These are phyloP conservation scores for Barbatosphaeria neglecta DNA, from an alignment of 495 filamentous ascomycete species.

Conservation along the genomic window DNA sequence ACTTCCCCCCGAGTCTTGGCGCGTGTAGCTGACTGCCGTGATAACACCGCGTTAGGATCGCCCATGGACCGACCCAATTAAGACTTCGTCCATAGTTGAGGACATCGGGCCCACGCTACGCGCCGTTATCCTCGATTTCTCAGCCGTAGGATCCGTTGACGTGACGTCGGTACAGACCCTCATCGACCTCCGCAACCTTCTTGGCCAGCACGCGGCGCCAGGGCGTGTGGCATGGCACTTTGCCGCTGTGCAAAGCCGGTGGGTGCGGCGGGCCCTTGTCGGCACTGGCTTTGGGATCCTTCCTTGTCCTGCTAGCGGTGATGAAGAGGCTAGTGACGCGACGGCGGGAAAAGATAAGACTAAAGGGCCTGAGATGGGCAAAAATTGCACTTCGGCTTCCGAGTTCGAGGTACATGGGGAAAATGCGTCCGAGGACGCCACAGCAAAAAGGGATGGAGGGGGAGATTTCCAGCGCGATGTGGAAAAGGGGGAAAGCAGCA, in stretches of 20 bases:
- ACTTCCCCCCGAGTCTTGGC: background rate
- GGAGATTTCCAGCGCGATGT: constrained; percentile 3
- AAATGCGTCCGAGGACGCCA: background rate
- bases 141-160: constrained; percentile 36
- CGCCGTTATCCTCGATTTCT: constrained; percentile 38
- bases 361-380: background rate
- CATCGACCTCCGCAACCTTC: constrained; percentile 35
- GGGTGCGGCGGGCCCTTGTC: constrained; percentile 36
- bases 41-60: constrained; percentile 17
- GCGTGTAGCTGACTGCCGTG: background rate
- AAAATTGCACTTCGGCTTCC: background rate
- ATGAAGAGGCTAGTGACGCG: background rate
- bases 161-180: constrained; percentile 37
- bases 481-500: constrained; percentile 5
- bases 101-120: constrained; percentile 30
- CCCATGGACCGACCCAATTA: constrained; percentile 82
- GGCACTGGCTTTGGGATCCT: constrained; percentile 34
- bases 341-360: constrained; percentile 1
- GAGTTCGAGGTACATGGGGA: background rate
- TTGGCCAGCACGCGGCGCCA: constrained; percentile 35
- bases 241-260: constrained; percentile 33
- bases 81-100: constrained; percentile 21
- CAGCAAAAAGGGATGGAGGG: background rate
- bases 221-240: constrained; percentile 42
- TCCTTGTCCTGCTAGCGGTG: constrained; percentile 2